Evolutionary conservation across 2,329 filamentous ascomycete species (phyloP).

Genomic region (Fusarium pseudoanthophilum): DNA sequence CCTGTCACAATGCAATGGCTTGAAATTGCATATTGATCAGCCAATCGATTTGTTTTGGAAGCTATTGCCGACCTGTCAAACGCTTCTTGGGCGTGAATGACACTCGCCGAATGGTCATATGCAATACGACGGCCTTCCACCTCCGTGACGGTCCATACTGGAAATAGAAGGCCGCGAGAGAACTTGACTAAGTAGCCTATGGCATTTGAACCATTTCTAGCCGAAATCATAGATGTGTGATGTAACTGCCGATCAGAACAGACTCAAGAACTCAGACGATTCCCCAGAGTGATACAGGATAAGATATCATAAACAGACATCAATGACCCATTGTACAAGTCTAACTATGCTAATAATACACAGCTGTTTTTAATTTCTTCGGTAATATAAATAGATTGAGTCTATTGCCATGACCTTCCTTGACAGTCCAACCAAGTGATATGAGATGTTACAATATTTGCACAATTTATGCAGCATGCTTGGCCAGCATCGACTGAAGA

Average conservation of each 20-base stretch:
- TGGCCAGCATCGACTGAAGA: conserved; percentile 31
- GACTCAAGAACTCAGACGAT: not conserved
- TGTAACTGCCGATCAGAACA: not conserved
- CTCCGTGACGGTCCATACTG: conserved; percentile 10
- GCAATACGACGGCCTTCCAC: conserved; percentile 14
- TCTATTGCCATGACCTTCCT: not conserved
- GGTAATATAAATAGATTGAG: not conserved
- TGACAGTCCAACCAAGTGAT: not conserved
- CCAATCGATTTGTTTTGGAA: conserved; percentile 4
- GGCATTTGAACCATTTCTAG: not conserved
- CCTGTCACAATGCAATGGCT: not conserved
- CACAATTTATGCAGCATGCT: conserved; percentile 14
- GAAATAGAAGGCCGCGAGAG: conserved; percentile 28
- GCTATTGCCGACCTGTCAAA: not conserved
- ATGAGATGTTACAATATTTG: not conserved
- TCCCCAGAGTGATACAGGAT: not conserved
- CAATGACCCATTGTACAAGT: not conserved
- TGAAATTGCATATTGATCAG: not conserved
- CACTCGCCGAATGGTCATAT: conserved; percentile 15
- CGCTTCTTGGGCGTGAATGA: conserved; percentile 24
- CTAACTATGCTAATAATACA: conserved; percentile 24
- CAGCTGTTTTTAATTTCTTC: not conserved
- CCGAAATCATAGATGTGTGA: not conserved
- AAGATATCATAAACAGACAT: not conserved
- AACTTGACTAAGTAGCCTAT: not conserved